Evolutionary conservation across 768 basidiomycete genomes (phyloP), one percentile per base, ranked within the genome.

Genomic region (Tephrocybe sp.): DNA sequence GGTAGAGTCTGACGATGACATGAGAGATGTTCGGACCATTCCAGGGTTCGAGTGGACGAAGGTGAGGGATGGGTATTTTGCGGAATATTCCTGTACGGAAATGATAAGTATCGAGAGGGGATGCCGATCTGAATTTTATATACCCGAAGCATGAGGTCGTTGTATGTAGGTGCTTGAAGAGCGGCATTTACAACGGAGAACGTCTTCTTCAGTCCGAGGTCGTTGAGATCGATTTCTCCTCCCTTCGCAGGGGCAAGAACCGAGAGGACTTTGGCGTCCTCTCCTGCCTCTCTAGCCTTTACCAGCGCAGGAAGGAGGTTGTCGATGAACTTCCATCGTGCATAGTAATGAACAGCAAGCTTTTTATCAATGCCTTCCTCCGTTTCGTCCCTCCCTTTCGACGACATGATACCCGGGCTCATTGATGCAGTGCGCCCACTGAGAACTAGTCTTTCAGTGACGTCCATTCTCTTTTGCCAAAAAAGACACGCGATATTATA

Each of bases 241-340:
- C 75, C 74, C 7, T 62, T 47, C 0, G 66, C 68, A 13, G 64
- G 59, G 13, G 64, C 71, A 12, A 80, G 61, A 1, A 81, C 69
- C 2, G 74, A 73, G 57, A 79, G 59, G n/a, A 74, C 76, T 55
- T 74, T 73, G 13, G 76, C 77, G 43, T 79, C 78, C 57, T 82
- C 75, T 5, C 75, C 76, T 0, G 59, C 67, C 4, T 71, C 72
- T 41, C 67, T 69, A 11, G 79, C 78, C n/a, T 61, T 70, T 37
- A 58, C 59, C 37, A 81, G 53, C 6, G 72, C 58, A 1, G 78
- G 78, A 3, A 76, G 47, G 9, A 82, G 63, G 13, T 73, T 73
- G 29, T 69, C 42, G 22, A 71, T 68, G 58, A 80, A 79, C 55
- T 73, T 73, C 73, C 70, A 78, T 40, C 79, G 62, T 21, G 72